Evolutionary conservation across 345 rosid genomes (phyloP), one percentile per base, ranked within the genome.

Genomic region (Boechera divaricarpa): DNA sequence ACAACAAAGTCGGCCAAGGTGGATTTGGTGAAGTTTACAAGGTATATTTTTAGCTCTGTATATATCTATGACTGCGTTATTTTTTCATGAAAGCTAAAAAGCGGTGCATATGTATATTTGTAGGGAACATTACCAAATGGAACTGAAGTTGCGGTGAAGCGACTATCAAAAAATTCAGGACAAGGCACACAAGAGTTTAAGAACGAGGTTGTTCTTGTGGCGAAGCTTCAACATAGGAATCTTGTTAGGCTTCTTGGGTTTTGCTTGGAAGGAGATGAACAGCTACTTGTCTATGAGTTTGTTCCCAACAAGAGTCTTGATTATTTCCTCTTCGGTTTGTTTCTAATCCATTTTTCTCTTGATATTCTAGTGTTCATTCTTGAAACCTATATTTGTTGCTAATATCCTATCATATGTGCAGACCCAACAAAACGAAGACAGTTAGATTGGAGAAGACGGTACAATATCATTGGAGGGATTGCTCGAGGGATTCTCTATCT

Each of bases 161-260:
- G 85, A 39, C 64, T 87, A 8, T 75, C 85, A 0, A 77, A 4
- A 61, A 36, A 41, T 52, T 86, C 87, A 10, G 64, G 45, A 16
- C 86, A 85, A 73, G 87, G 89, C 31, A 60, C 42, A 15, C 1
- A 29, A 51, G 83, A 87, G 55, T 85, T 87, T 32, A 82, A 82
- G 77, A 85, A 79, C n/a, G 86, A 85, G 75, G 75, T 81, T 15
- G 45, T 76, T 2, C 31, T 85, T 48, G 80, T 85, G 24, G 85
- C 85, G 1, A 84, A 63, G 74, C 87, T 87, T 62, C 89, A 87
- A 32, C 89, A 87, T 44, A 82, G 81, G 54, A 83, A 85, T 70
- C 76, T 83, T 67, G 82, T 83, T 48, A 77, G 77, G 62, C 81
- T 79, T 60, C 53, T 80, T 7, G 85, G 85, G 57, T 83, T 68